A percentile compares a stretch with the other conserved stretches of the same genome.
Evolutionary conservation across 176 grass and related monocot species (phyloP).

Genomic region (Zoysia pacifica): DNA sequence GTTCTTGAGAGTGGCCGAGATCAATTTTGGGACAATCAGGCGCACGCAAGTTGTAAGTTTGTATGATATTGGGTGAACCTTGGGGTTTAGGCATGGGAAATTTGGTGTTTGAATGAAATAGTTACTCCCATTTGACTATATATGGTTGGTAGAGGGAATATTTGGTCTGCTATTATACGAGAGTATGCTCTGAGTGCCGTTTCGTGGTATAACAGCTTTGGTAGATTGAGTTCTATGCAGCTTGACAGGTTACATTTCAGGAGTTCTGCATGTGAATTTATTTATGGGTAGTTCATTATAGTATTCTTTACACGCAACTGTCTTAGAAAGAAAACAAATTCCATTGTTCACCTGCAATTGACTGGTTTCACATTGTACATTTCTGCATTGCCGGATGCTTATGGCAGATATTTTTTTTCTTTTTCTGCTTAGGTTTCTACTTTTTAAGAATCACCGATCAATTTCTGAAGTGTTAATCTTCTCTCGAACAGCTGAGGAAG

Average conservation of each 20-base stretch:
- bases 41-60: neutral
- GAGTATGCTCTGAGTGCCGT: neutral
- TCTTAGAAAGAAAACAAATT: neutral
- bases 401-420: neutral
- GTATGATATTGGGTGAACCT: slow-evolving; percentile 10
- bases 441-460: neutral
- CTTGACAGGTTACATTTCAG: slow-evolving; percentile 5
- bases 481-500: slow-evolving; percentile 73
- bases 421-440: neutral
- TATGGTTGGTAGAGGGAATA: slow-evolving; percentile 4
- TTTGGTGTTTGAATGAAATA: slow-evolving; percentile 4
- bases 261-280: slow-evolving; percentile 10
- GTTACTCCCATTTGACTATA: neutral
- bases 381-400: neutral
- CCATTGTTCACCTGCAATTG: neutral
- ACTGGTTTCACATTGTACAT: neutral
- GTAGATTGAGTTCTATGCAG: neutral
- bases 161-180: neutral
- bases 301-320: neutral
- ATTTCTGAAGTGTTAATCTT: slow-evolving; percentile 15
- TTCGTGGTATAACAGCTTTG: slow-evolving; percentile 16
- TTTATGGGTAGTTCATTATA: neutral
- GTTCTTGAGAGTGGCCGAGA: neutral
- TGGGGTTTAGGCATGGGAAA: neutral
- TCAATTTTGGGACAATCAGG: neutral